Evolutionary conservation across 23 red algal genomes (phyloP), one percentile per base, ranked within the genome.

Genomic region (Agarophyton chilense): DNA sequence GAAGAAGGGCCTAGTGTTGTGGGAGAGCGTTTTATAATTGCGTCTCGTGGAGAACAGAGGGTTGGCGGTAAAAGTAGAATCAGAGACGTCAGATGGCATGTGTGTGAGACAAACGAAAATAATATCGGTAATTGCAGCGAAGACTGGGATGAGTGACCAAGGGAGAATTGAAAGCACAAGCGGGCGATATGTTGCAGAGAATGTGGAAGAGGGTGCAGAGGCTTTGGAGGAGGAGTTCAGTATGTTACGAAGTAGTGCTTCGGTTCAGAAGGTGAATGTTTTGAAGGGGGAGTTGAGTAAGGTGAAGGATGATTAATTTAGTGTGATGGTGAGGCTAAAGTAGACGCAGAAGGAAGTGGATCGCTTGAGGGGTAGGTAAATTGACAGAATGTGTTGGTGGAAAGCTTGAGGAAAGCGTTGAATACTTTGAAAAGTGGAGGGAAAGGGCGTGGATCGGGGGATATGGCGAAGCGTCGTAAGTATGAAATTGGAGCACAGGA

Each of bases 301-400:
- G 34, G 17, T 24, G 74, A 79, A 79, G 47, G 74, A 79, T 8
- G 42, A 79, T 17, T 38, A 79, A 5, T 55, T 55, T 28, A 33
- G 74, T 46, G 16, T 79, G 16, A 50, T 79, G 74, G 74, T 79
- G 10, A 56, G 74, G 4, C 29, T 79, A 46, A 79, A 79, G 53
- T 12, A 55, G 12, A 54, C 74, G 4, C 74, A 56, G 53, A 79
- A 79, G 25, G 74, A 79, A 18, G 10, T 79, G 74, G 74, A 79
- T 1, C 45, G 74, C 18, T 4, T 33, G 25, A 77, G 53, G n/a
- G 29, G 39, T 4, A 79, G 21, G 14, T 79, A 46, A 79, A 79
- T 7, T 12, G 55, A 2, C 10, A 79, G 2, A 46, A 79, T 26
- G 47, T 79, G 46, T 19, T 79, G 47, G 25, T 79, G 0, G 44